Conservation (phyloP, 2,329 filamentous ascomycete genomes). For the Claviceps quebecensis region DNA sequence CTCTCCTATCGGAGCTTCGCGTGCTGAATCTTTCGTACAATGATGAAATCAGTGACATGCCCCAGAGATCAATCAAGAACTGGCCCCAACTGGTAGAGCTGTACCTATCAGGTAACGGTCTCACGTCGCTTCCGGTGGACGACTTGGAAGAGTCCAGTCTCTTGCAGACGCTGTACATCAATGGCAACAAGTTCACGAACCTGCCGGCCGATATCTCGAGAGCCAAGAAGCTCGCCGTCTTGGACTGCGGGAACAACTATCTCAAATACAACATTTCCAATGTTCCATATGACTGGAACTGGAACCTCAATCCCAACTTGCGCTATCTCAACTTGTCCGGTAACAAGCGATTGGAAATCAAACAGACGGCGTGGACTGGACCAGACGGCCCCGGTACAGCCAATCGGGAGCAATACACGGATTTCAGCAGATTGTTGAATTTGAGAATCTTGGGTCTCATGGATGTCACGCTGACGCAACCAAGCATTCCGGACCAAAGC, state of each 20-base stretch:
- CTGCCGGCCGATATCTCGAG: slow-evolving; percentile 90
- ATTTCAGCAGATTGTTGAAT: slow-evolving; percentile 75
- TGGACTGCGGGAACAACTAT: slow-evolving; percentile 89
- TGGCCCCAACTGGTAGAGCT: slow-evolving; percentile 86
- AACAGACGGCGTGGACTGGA: slow-evolving; percentile 33
- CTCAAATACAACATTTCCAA: slow-evolving; percentile 99
- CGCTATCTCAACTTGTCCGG: slow-evolving; percentile 93
- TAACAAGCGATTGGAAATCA: slow-evolving; percentile 92
- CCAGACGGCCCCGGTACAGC: slow-evolving; percentile 37
- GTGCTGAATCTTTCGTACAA: slow-evolving; percentile 93
- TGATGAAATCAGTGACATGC: slow-evolving; percentile 73
- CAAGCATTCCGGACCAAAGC: slow-evolving; percentile 85
- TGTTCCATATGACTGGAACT: slow-evolving; percentile 99
- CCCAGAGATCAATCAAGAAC: slow-evolving; percentile 70
- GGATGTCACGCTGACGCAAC: slow-evolving; percentile 92
- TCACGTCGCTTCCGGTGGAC: slow-evolving; percentile 82
- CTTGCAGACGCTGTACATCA: slow-evolving; percentile 83
- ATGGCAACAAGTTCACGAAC: slow-evolving; percentile 95
- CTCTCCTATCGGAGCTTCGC: slow-evolving; percentile 66
- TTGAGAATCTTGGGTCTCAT: slow-evolving; percentile 84
- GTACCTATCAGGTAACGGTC: slow-evolving; percentile 87
- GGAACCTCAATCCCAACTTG: slow-evolving; percentile 94
- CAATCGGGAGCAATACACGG: slow-evolving; percentile 58
- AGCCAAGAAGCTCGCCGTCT: slow-evolving; percentile 76
- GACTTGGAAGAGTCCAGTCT: slow-evolving; percentile 83